Conservation (phyloP, 192 early-diverging fungal genomes). For the Backusella tarrabulga region DNA sequence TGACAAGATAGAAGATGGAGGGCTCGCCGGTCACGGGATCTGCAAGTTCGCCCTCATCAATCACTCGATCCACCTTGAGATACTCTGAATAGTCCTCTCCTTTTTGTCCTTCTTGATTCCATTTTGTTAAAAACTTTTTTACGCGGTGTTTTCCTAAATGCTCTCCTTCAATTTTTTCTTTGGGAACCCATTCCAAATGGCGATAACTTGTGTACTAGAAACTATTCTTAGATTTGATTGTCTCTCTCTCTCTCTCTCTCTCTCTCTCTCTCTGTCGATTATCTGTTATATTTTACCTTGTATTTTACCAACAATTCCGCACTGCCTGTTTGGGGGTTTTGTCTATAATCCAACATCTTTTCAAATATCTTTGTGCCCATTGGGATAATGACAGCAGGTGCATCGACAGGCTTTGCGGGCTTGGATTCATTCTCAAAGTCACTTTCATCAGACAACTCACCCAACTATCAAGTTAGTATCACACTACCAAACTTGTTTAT, state of each 20-base stretch:
- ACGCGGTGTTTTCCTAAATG: conserved; percentile 68
- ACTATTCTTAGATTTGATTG: too few species aligned
- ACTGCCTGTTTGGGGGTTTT: conserved; percentile 38
- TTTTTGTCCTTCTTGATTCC: conserved; percentile 46
- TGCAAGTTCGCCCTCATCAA: conserved; percentile 78
- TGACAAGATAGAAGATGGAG: conserved; percentile 70
- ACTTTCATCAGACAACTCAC: conserved; percentile 26
- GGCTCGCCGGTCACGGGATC: conserved; percentile 47
- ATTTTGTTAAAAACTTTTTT: conserved; percentile 74
- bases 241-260: too few species aligned
- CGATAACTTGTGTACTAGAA: conserved; percentile 60
- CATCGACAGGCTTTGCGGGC: not conserved
- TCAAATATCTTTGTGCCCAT: conserved; percentile 51
- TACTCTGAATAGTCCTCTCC: conserved; percentile 66
- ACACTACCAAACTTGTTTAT: not conserved
- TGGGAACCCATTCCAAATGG: conserved; percentile 71
- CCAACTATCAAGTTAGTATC: not conserved
- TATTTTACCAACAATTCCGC: conserved; percentile 77
- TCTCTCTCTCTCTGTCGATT: too few species aligned
- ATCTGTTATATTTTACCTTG: conserved; percentile 51
- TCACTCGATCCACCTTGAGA: conserved; percentile 73
- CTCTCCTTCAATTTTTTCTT: conserved; percentile 45
- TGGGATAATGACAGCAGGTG: conserved; percentile 46
- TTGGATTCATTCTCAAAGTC: conserved; percentile 22
- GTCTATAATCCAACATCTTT: conserved; percentile 48